Conservation (phyloP, 805 yeast species). For the Priceomyces fermenticarens region DNA sequence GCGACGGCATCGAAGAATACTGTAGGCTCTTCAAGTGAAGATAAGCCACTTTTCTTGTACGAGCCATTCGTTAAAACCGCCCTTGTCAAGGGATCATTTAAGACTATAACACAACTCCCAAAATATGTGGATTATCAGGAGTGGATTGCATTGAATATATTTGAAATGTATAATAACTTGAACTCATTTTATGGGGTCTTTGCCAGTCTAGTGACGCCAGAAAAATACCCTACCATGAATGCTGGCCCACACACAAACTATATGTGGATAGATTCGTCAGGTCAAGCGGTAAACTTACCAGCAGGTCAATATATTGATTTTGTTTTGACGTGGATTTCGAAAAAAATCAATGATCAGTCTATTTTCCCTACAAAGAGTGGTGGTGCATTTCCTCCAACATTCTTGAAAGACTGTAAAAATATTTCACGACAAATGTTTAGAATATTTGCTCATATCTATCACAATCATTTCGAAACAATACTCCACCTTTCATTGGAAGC, state of each 20-base stretch:
- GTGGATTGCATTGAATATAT: constrained; percentile 92
- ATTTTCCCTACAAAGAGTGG: constrained; percentile 91
- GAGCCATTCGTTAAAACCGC: constrained; percentile 95
- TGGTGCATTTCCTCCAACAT: constrained; percentile 83
- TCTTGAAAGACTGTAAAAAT: constrained; percentile 77
- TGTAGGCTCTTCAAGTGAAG: constrained; percentile 10
- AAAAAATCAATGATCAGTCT: constrained; percentile 83
- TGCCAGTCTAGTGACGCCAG: constrained; percentile 87
- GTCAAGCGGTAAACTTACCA: constrained; percentile 81
- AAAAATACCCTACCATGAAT: constrained; percentile 87
- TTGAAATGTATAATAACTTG: constrained; percentile 82
- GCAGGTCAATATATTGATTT: constrained; percentile 91
- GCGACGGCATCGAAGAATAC: constrained; percentile 10
- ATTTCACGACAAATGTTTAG: constrained; percentile 91
- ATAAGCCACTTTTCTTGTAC: constrained; percentile 68
- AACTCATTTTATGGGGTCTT: constrained; percentile 89
- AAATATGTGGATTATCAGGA: constrained; percentile 92
- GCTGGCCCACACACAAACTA: constrained; percentile 94
- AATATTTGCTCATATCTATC: constrained; percentile 91
- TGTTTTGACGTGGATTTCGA: constrained; percentile 85
- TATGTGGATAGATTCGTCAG: constrained; percentile 78
- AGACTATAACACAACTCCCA: constrained; percentile 92
- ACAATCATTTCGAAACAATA: constrained; percentile 90
- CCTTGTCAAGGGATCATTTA: constrained; percentile 92
- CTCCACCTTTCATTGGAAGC: constrained; percentile 93